phyloP scores from a whole-genome alignment of 2,329 filamentous ascomycete species.

The Hymenoscyphus fraxineus region DNA sequence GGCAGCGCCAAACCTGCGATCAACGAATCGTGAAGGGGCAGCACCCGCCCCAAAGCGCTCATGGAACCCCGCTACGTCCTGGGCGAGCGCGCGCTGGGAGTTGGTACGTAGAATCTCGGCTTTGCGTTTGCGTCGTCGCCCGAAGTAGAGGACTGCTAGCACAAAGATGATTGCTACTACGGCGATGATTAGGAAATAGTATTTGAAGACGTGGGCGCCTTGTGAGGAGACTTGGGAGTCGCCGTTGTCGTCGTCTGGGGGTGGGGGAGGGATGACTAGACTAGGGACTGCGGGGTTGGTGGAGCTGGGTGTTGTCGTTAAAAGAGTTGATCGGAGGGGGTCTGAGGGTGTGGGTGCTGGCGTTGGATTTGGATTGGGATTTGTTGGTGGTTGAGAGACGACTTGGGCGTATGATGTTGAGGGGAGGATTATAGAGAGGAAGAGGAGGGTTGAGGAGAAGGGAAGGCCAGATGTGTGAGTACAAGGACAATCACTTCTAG shows the following conservation, averaged over 20 bases:
- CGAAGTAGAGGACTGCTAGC: constrained; percentile 42
- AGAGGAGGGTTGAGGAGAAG: constrained; percentile 23
- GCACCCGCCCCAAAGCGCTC: constrained; percentile 14
- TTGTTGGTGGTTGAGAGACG: constrained; percentile 8
- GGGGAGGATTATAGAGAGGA: constrained; percentile 27
- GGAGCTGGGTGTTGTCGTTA: constrained; percentile 10
- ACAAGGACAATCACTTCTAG: constrained; percentile 20
- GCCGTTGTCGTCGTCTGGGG: constrained; percentile 7
- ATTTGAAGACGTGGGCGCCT: constrained; percentile 48
- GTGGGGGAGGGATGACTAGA: constrained; percentile 7
- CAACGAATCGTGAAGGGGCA: no score
- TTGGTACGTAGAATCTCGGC: constrained; percentile 16
- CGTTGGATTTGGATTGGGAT: no score
- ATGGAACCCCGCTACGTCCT: constrained; percentile 27
- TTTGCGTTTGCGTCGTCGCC: constrained; percentile 35
- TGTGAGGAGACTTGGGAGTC: constrained; percentile 25
- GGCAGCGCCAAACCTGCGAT: background rate
- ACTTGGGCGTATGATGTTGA: constrained; percentile 25
- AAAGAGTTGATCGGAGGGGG: constrained; percentile 14
- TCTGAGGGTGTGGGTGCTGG: constrained; percentile 9
- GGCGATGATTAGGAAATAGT: constrained; percentile 48
- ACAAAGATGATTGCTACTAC: constrained; percentile 42
- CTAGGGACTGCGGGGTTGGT: constrained; percentile 6
- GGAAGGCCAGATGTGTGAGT: constrained; percentile 15
- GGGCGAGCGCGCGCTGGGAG: constrained; percentile 33